Evolutionary conservation across 306 rosid species (phyloP).

Genomic region (Pterocarpus macrocarpus): DNA sequence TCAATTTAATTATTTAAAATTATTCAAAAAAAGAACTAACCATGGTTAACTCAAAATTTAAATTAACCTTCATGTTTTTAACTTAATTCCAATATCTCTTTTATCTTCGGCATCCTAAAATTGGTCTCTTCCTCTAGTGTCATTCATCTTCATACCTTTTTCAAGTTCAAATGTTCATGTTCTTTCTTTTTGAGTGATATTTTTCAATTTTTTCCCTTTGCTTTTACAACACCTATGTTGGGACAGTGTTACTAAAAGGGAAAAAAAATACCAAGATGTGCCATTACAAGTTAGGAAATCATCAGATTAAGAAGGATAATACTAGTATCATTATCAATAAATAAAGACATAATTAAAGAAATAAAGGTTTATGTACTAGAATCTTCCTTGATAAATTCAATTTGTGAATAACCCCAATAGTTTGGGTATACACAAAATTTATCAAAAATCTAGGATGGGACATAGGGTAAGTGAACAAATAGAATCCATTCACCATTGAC

Average conservation of each 20-base stretch:
- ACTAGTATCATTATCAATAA: not conserved
- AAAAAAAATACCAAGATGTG: not conserved
- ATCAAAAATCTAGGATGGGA: not conserved
- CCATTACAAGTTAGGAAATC: not conserved
- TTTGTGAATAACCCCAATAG: not conserved
- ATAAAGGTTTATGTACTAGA: not conserved
- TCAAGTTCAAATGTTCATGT: too few species aligned
- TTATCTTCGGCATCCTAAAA: too few species aligned
- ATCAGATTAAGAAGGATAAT: not conserved
- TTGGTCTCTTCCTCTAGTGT: too few species aligned
- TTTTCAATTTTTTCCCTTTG: too few species aligned
- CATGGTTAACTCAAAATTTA: too few species aligned
- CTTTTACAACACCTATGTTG: not conserved
- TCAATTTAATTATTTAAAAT: too few species aligned
- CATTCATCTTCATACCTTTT: too few species aligned
- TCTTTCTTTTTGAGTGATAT: too few species aligned
- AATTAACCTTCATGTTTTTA: too few species aligned
- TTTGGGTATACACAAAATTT: not conserved
- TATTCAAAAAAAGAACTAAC: too few species aligned
- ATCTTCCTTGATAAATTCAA: not conserved
- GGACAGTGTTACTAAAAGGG: not conserved
- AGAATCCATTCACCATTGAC: constrained; percentile 4
- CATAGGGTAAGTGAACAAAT: not conserved
- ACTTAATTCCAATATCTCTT: too few species aligned
- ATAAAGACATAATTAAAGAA: not conserved